Conservation (phyloP, 441 rosid species). For the Capsella rubella region DNA sequence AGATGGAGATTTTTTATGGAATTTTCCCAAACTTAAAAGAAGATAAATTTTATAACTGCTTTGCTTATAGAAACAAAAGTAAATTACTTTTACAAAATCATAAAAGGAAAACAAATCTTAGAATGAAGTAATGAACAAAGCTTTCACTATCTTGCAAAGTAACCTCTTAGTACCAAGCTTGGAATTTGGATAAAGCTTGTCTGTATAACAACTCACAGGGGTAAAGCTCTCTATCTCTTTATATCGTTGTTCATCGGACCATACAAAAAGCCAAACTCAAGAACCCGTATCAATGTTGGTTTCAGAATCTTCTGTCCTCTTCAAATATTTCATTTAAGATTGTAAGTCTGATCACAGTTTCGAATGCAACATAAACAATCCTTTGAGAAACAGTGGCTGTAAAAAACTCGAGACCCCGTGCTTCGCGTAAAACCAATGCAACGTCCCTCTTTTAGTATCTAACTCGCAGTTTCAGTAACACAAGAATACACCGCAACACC, state of each 20-base stretch:
- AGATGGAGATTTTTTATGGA: too few relatives aligned
- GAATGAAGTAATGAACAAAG: not conserved
- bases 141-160: not conserved
- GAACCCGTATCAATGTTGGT: slow-evolving; percentile 40
- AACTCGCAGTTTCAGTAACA: slow-evolving; percentile 66
- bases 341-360: slow-evolving; percentile 75
- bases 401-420: slow-evolving; percentile 86
- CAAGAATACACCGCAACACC: slow-evolving; percentile 72
- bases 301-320: slow-evolving; percentile 55
- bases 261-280: slow-evolving; percentile 19
- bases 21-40: too few relatives aligned
- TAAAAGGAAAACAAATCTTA: not conserved
- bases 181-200: not conserved
- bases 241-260: not conserved
- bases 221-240: not conserved
- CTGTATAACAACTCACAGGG: not conserved
- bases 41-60: too few relatives aligned
- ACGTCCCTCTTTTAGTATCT: slow-evolving; percentile 90
- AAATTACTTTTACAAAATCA: not conserved
- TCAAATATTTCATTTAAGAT: slow-evolving; percentile 74
- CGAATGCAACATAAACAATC: slow-evolving; percentile 86
- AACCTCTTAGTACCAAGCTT: not conserved
- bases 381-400: slow-evolving; percentile 91
- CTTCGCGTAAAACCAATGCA: slow-evolving; percentile 84
- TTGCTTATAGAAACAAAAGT: not conserved